phyloP scores from a whole-genome alignment of 2,329 filamentous ascomycete genomes.

The Cytospora paraplurivora region DNA sequence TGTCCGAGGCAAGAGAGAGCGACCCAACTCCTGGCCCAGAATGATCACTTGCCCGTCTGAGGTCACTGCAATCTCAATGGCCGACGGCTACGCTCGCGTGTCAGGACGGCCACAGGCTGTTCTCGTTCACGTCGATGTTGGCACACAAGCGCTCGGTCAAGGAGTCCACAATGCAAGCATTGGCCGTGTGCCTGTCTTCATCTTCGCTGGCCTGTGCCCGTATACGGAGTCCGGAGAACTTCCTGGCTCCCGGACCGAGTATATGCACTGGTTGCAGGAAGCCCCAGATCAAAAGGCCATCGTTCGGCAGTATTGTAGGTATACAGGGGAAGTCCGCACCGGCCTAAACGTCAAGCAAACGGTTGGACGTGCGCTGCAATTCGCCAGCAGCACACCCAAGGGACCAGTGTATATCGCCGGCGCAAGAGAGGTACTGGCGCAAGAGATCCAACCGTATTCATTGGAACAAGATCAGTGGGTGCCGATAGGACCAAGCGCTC shows the following conservation, averaged over 20 bases:
- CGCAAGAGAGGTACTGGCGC: conserved; percentile 70
- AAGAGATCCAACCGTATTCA: conserved; percentile 60
- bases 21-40: conserved; percentile 60
- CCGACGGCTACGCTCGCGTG: conserved; percentile 71
- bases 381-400: conserved; percentile 67
- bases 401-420: conserved; percentile 70
- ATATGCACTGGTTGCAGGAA: conserved; percentile 80
- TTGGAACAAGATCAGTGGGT: conserved; percentile 61
- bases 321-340: conserved; percentile 69
- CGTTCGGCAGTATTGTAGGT: conserved; percentile 72
- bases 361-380: conserved; percentile 71
- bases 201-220: conserved; percentile 74
- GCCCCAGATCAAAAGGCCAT: conserved; percentile 75
- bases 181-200: conserved; percentile 69
- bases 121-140: conserved; percentile 74
- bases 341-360: conserved; percentile 76
- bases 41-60: conserved; percentile 66
- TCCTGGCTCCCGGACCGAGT: conserved; percentile 70
- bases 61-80: conserved; percentile 78
- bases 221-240: conserved; percentile 74
- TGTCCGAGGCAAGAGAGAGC: conserved; percentile 69
- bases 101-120: conserved; percentile 70
- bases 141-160: conserved; percentile 73
- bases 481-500: conserved; percentile 59
- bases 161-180: conserved; percentile 74